phyloP scores from a whole-genome alignment of 176 grass and related monocot species.

The Eleusine indica region DNA sequence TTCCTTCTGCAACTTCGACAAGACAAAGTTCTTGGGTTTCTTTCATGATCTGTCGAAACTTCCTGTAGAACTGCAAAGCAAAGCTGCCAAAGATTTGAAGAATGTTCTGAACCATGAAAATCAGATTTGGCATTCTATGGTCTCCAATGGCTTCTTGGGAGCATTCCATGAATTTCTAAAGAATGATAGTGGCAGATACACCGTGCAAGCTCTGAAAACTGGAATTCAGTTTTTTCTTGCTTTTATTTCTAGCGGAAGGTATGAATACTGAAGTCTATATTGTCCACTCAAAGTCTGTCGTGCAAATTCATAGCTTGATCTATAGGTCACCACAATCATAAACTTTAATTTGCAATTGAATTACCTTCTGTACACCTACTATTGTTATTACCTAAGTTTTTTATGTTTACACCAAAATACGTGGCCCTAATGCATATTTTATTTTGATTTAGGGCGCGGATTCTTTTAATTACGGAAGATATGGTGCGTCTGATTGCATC shows the following conservation, averaged over 20 bases:
- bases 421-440: not conserved
- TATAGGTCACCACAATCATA: too few relatives aligned
- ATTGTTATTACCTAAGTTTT: too few relatives aligned
- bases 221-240: conserved; percentile 67
- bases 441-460: conserved; percentile 44
- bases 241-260: conserved; percentile 71
- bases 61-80: conserved; percentile 60
- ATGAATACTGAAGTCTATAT: not conserved
- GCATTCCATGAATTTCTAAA: conserved; percentile 73
- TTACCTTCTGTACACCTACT: not conserved
- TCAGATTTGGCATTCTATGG: conserved; percentile 55
- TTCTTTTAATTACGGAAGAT: conserved; percentile 61
- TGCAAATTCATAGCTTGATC: too few relatives aligned
- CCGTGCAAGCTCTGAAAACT: conserved; percentile 49
- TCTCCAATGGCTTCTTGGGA: conserved; percentile 81
- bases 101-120: conserved; percentile 62
- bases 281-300: not conserved
- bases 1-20: conserved; percentile 73
- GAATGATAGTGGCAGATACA: conserved; percentile 50
- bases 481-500: conserved; percentile 51
- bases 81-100: conserved; percentile 70
- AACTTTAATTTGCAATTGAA: not conserved
- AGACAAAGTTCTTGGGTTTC: conserved; percentile 76
- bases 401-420: not conserved
- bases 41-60: conserved; percentile 67